Percentiles rank a stretch among this genome's conserved stretches.
Conservation (phyloP, 208 protist genomes). For the Leishmania tropica region DNA sequence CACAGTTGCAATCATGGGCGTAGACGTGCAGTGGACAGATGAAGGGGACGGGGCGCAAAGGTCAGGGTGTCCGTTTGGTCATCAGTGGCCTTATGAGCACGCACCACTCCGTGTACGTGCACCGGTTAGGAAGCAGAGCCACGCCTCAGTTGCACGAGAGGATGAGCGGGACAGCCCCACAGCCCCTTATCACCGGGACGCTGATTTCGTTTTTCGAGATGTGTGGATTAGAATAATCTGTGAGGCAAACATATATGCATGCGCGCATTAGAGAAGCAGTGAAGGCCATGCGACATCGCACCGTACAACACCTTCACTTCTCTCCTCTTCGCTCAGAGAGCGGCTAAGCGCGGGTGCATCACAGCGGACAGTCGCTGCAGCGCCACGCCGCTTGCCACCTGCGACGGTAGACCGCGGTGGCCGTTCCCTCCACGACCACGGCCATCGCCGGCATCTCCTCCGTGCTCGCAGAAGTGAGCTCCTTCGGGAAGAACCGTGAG, state of each 20-base stretch:
- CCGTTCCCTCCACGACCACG: background rate
- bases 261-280: background rate
- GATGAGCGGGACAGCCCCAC: background rate
- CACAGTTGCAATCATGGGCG: background rate
- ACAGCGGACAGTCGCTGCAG: constrained; percentile 80
- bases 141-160: background rate
- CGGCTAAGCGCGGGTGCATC: constrained; percentile 61
- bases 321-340: constrained; percentile 23
- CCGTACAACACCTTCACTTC: background rate
- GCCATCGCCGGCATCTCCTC: background rate
- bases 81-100: background rate
- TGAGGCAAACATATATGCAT: background rate
- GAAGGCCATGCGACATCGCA: background rate
- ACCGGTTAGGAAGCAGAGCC: background rate
- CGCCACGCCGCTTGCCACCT: constrained; percentile 83
- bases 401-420: constrained; percentile 63
- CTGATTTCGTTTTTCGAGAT: background rate
- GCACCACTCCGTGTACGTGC: background rate
- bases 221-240: background rate
- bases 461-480: background rate
- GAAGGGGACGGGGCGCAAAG: background rate
- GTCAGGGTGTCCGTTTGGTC: background rate
- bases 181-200: background rate
- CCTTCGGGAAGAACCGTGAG: constrained; percentile 48
- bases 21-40: background rate